Base-by-base conservation (phyloP, 2,329 filamentous ascomycete species). In the Paecilomyces sp. region DNA sequence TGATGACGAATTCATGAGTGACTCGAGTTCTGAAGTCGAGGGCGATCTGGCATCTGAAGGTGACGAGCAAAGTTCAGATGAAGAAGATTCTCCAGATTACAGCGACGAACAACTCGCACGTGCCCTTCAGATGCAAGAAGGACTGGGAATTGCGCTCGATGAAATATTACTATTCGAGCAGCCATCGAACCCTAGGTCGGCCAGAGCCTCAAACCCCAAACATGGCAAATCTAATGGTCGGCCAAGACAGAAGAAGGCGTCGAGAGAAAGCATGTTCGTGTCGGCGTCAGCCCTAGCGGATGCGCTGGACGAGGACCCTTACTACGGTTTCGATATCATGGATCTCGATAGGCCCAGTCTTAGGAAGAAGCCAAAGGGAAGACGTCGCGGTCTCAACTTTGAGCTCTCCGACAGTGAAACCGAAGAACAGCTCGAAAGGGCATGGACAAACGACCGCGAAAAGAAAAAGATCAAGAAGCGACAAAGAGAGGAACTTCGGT, bases 271-370 rank as follows among this genome's bases (percentile, higher is more conserved):
- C 41, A 62, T 66, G 41, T 86, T 85, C 66, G 81, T 82, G 15
- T 79, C 80, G 41, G 85, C 84, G 5, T 78, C 78, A 54, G 77
- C 80, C 15, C 80, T 87, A 65, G 84, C 83, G 2, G 84, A 85
- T 68, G 79, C 80, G 0, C 74, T 86, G 2, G 83, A 86, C n/a
- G 74, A 77, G 62, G 81, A 84, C 64, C 82, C 83, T 1, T 83
- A 85, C 62, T 85, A 88, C 61, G 89, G 86, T 8, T 88, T 96
- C 63, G 91, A 96, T 68, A 79, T 95, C 53, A 93, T 94, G 88
- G 90, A 96, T 68, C 91, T 89, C 75, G 83, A 89, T 15, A 82
- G 87, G 28, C 86, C 87, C 1, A 91, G 86, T 57, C 72, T 92
- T 5, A 83, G 81, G 58, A 85, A 82, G 62, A 88, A 85, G 68